Conservation (phyloP, 257 asterid species). For the Haberlea rhodopensis region DNA sequence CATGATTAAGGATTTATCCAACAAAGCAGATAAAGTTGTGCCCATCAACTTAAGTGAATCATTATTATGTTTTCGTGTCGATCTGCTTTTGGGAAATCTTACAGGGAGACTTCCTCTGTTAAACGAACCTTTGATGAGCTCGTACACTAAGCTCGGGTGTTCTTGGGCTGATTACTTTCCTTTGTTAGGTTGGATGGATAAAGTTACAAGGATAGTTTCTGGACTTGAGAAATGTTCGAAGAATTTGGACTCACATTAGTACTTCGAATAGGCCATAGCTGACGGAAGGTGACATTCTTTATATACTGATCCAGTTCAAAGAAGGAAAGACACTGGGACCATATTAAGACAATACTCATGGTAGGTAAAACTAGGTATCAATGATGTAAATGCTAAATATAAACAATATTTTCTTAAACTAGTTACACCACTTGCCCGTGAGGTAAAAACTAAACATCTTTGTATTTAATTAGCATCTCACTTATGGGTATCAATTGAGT, state of each 20-base stretch:
- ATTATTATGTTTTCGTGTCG: not conserved
- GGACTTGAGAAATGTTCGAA: slow-evolving; percentile 14
- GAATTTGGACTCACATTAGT: slow-evolving; percentile 11
- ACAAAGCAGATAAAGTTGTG: not conserved
- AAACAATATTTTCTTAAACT: too few species aligned
- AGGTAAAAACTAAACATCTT: too few species aligned
- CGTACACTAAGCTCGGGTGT: not conserved
- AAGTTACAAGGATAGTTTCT: not conserved
- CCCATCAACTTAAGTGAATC: not conserved
- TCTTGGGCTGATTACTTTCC: slow-evolving; percentile 22
- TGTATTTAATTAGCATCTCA: too few species aligned
- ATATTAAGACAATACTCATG: slow-evolving; percentile 25
- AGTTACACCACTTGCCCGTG: too few species aligned
- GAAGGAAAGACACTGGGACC: not conserved
- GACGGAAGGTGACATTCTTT: slow-evolving; percentile 19
- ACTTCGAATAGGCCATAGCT: slow-evolving; percentile 13
- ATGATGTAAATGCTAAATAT: too few species aligned
- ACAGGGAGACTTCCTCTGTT: not conserved
- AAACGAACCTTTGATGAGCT: slow-evolving; percentile 5
- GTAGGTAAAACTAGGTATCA: too few species aligned
- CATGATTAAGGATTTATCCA: not conserved
- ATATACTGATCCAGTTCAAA: slow-evolving; percentile 14
- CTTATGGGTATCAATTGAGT: too few species aligned
- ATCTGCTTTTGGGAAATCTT: slow-evolving; percentile 21
- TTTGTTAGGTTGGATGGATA: slow-evolving; percentile 22